Evolutionary conservation across 1,284 basidiomycete species (phyloP), one percentile per base, ranked within the genome.

Genomic region (Phellopilus nigrolimitatus): DNA sequence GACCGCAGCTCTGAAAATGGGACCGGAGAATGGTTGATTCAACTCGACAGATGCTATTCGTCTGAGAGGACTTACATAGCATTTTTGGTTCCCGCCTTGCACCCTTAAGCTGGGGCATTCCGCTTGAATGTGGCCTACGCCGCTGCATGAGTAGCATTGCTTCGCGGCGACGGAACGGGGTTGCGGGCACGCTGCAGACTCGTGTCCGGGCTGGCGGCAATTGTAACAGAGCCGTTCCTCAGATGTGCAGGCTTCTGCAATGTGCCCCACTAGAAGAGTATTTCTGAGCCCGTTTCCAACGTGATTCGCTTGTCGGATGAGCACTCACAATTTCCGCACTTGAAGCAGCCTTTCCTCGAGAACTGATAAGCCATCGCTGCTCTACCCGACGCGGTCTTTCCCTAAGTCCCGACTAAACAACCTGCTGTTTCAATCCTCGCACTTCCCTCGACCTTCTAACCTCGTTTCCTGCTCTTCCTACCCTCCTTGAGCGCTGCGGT

Each of bases 181-280:
- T 61, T 82, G 82, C 40, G 91, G 88, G 68, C 92, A 95, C 54
- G 84, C 82, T 56, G 85, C 85, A 33, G 88, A 91, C 71, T 95
- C 91, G 65, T 95, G 92, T 21, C 91, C 91, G 12, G 90, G 88
- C 67, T 89, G 84, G 60, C 86, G 82, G 68, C 91, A 95, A 68
- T 94, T 95, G 74, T 92, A 95, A 73, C 91, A 95, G 55, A 95
- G 79, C 59, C 90, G 82, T 66, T 87, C 81, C 61, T 88, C 85
- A 57, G 88, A 89, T 49, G 88, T 79, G 68, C 91, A 95, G 63
- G 85, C 87, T 73, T 91, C 91, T 60, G 91, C 91, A 63, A 93
- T 88, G 70, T 94, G 91, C 47, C 90, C 91, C 64, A 93, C 90
- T 89, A 57, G 51, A 50, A 54, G 52, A 59, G 57, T 56, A 53